A percentile compares a stretch with the other conserved stretches of the same genome.
Evolutionary conservation across 495 filamentous ascomycete genomes (phyloP).

Genomic region (Aspergillus biplanus): DNA sequence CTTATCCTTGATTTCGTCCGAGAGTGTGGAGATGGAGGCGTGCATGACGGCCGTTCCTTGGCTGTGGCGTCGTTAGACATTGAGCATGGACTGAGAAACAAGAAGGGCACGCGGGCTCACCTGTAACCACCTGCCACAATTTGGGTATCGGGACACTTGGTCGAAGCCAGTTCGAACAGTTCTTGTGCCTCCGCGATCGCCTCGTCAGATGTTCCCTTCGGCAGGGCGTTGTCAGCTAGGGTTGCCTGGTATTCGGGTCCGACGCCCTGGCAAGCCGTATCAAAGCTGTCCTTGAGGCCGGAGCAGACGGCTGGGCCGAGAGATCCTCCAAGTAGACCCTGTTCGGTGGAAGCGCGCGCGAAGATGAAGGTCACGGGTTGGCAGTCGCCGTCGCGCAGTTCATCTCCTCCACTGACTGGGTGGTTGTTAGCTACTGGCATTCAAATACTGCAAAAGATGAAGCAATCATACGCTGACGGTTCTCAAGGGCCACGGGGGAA

Average conservation of each 20-base stretch:
- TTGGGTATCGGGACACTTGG: constrained; percentile 57
- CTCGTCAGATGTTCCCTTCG: constrained; percentile 29
- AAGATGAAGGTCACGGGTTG: constrained; percentile 54
- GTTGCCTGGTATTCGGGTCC: constrained; percentile 33
- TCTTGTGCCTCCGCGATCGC: constrained; percentile 40
- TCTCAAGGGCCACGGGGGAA: constrained; percentile 30
- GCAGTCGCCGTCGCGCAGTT: constrained; percentile 48
- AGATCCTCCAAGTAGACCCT: constrained; percentile 50
- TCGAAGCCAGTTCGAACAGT: constrained; percentile 38
- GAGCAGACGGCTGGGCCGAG: constrained; percentile 44
- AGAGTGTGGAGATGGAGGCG: constrained; percentile 45
- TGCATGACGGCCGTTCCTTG: constrained; percentile 61
- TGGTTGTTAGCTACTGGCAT: background rate
- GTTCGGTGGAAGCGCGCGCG: constrained; percentile 52
- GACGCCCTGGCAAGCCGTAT: constrained; percentile 40
- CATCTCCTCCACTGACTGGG: constrained; percentile 29
- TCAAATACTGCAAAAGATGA: constrained; percentile 17
- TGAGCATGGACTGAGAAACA: background rate
- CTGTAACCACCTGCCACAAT: constrained; percentile 60
- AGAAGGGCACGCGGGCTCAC: constrained; percentile 17
- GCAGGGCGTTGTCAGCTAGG: constrained; percentile 28
- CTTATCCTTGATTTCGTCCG: constrained; percentile 39
- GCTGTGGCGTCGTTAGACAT: constrained; percentile 26
- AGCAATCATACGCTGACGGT: constrained; percentile 28
- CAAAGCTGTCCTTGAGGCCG: constrained; percentile 24